phyloP scores from a whole-genome alignment of 768 basidiomycete genomes.

The Termitomyces sp. region DNA sequence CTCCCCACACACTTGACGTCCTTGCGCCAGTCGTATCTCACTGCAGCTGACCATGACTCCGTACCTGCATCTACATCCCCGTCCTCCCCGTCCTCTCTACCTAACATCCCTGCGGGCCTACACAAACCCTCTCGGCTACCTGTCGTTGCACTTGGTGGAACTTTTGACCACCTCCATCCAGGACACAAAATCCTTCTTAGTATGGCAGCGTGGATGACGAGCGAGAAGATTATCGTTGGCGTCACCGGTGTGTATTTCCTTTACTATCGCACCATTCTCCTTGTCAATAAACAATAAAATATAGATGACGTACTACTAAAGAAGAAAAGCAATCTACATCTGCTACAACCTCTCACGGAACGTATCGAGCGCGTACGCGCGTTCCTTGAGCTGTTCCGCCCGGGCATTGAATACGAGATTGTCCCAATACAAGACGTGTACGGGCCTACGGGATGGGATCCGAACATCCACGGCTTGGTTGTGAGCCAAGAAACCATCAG shows the following conservation, averaged over 20 bases:
- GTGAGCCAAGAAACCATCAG: constrained; percentile 83
- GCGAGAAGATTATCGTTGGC: constrained; percentile 81
- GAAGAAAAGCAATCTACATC: constrained; percentile 64
- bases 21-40: constrained; percentile 31
- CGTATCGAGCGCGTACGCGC: constrained; percentile 54
- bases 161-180: constrained; percentile 96
- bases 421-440: constrained; percentile 80
- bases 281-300: not conserved
- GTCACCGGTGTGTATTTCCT: constrained; percentile 58
- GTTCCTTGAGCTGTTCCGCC: constrained; percentile 70
- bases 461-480: constrained; percentile 86
- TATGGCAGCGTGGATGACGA: constrained; percentile 82
- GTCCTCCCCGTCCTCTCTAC: constrained; percentile 1
- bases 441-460: constrained; percentile 86
- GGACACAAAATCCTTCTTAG: constrained; percentile 96
- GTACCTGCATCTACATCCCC: not conserved
- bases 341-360: constrained; percentile 54
- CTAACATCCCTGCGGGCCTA: not conserved
- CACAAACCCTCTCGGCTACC: constrained; percentile 33
- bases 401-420: constrained; percentile 57
- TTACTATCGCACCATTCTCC: constrained; percentile 5
- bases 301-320: constrained; percentile 65
- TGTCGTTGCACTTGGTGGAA: constrained; percentile 87
- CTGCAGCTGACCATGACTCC: constrained; percentile 18
- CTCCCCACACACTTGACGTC: constrained; percentile 37